Evolutionary conservation across 2,329 filamentous ascomycete genomes (phyloP).

Genomic region (Stemphylium vesicarium): DNA sequence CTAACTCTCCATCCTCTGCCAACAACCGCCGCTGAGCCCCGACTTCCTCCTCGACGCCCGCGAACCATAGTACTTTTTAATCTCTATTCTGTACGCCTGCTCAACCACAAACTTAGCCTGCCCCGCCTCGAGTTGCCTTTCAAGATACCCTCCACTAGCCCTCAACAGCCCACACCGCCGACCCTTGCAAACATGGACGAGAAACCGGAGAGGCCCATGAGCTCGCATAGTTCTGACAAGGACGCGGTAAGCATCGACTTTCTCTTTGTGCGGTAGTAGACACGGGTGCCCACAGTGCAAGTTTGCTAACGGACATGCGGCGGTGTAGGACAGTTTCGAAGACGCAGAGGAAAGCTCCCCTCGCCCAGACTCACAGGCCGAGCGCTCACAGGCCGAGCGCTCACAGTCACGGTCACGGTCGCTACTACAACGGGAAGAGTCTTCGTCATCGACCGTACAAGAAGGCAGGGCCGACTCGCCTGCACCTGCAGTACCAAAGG

Average conservation of each 20-base stretch:
- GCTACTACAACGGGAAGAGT: slow-evolving; percentile 50
- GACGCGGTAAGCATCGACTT: slow-evolving; percentile 31
- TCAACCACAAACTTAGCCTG: slow-evolving; percentile 2
- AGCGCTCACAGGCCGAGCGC: slow-evolving; percentile 44
- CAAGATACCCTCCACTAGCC: slow-evolving; percentile 10
- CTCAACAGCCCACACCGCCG: slow-evolving; percentile 17
- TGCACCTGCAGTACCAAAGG: slow-evolving; percentile 25
- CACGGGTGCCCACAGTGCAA: neutral
- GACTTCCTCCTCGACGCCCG: slow-evolving; percentile 1
- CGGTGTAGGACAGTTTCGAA: slow-evolving; percentile 75
- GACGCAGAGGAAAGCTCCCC: slow-evolving; percentile 71
- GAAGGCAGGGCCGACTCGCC: slow-evolving; percentile 30
- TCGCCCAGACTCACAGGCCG: slow-evolving; percentile 51
- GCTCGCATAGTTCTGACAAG: slow-evolving; percentile 42
- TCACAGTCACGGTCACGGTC: slow-evolving; percentile 58
- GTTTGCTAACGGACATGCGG: slow-evolving; percentile 19
- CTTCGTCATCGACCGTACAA: slow-evolving; percentile 41
- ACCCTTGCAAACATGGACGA: slow-evolving; percentile 29
- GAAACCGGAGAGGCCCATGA: slow-evolving; percentile 34
- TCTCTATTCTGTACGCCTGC: slow-evolving; percentile 9
- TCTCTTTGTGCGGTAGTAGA: neutral
- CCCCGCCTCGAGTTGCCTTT: slow-evolving; percentile 27
- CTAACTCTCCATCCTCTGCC: slow-evolving; percentile 15
- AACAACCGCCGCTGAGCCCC: neutral
- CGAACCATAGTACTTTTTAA: slow-evolving; percentile 9